These are phyloP conservation scores for Micractinium sp. DNA, from an alignment of 139 green algal genomes.

Conservation along the genomic window DNA sequence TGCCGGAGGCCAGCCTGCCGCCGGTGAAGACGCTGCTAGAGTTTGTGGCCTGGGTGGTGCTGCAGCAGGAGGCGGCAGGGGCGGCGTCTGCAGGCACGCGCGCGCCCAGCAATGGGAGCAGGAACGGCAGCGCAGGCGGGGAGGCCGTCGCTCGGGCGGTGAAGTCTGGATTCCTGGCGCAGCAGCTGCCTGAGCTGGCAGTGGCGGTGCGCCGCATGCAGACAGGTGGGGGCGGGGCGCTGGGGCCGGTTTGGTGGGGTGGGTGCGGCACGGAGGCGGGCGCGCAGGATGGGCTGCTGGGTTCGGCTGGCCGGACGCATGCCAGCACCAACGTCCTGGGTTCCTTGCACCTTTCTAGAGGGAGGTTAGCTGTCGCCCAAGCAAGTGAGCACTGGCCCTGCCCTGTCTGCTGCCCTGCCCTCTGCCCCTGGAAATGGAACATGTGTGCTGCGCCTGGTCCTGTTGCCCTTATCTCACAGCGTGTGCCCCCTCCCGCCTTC, in stretches of 20 bases:
- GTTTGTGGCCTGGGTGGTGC: conserved; percentile 48
- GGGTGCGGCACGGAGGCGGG: no score
- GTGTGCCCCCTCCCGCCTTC: background rate
- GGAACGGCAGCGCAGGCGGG: background rate
- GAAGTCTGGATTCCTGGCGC: conserved; percentile 27
- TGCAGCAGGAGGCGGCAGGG: conserved; percentile 14
- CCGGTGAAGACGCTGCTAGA: conserved; percentile 38
- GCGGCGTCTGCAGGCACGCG: background rate
- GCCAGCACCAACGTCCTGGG: background rate
- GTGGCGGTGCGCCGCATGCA: conserved; percentile 46
- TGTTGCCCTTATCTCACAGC: background rate
- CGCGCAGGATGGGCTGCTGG: no score
- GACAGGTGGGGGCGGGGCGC: conserved; percentile 1
- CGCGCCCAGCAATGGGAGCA: background rate
- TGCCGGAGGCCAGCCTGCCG: background rate
- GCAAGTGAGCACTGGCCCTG: background rate
- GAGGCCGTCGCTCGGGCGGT: background rate
- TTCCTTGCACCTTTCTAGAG: background rate
- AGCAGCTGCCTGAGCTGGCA: conserved; percentile 31
- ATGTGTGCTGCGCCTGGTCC: background rate
- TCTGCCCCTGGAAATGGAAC: background rate
- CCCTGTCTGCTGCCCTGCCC: background rate
- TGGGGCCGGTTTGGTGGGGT: background rate
- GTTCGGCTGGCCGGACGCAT: no score
- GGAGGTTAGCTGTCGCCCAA: background rate